A percentile compares a stretch with the other conserved stretches of the same genome.
Evolutionary conservation across 2,329 filamentous ascomycete genomes (phyloP).

Genomic region (Didymella exigua): DNA sequence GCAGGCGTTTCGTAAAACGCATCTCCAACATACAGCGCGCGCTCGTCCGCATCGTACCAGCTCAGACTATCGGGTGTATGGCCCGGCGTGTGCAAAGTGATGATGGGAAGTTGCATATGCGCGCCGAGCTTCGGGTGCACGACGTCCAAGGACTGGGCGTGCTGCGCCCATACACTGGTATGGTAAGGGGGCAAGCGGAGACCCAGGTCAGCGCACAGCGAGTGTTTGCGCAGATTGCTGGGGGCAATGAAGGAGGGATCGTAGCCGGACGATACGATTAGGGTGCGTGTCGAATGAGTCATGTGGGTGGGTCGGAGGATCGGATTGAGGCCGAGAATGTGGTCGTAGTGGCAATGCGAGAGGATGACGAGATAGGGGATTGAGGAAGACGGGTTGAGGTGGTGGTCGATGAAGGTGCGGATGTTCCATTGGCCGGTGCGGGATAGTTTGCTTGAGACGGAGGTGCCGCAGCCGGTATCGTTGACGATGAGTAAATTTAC

Average conservation of each 20-base stretch:
- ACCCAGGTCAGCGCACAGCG: constrained; percentile 2
- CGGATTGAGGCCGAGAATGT: constrained; percentile 15
- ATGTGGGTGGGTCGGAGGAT: constrained; percentile 2
- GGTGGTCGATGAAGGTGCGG: constrained; percentile 17
- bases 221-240: constrained; percentile 2
- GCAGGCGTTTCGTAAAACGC: constrained; percentile 14
- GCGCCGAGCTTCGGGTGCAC: background rate
- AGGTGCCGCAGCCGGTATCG: constrained; percentile 12
- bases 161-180: constrained; percentile 1
- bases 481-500: constrained; percentile 8
- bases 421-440: constrained; percentile 9
- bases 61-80: constrained; percentile 21
- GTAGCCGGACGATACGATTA: constrained; percentile 1
- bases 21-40: constrained; percentile 18
- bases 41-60: constrained; percentile 14
- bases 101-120: constrained; percentile 3
- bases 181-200: background rate
- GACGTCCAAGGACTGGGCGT: background rate
- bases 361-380: constrained; percentile 19
- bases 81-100: constrained; percentile 17
- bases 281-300: background rate
- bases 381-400: constrained; percentile 10
- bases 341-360: constrained; percentile 22
- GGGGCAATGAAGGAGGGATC: constrained; percentile 2
- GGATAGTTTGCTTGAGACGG: background rate